Conservation (phyloP, 2,329 filamentous ascomycete species). For the Albophoma yamanashiensis region DNA sequence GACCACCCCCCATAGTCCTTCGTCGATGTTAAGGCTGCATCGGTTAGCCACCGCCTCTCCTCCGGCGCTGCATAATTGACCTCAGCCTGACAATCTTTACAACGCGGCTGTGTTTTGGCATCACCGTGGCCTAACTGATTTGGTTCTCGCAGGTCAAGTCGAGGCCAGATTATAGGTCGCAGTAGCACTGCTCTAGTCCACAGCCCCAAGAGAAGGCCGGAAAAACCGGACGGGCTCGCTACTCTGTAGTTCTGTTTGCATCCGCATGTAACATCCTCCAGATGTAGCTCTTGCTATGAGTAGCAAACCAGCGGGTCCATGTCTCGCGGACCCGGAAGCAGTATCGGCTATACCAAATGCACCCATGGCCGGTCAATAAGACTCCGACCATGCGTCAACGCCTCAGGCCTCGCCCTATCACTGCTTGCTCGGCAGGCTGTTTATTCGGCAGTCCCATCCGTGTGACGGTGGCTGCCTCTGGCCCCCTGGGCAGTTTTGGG, state of each 20-base stretch:
- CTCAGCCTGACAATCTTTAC: background rate
- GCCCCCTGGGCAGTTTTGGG: background rate
- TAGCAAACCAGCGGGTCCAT: background rate
- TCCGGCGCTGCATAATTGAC: background rate
- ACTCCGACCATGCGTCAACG: background rate
- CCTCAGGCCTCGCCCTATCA: background rate
- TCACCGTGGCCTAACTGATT: background rate
- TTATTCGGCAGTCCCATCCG: background rate
- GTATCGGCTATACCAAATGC: background rate
- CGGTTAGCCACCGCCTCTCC: background rate
- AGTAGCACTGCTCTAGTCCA: background rate
- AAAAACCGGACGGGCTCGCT: too few species aligned
- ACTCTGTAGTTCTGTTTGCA: background rate
- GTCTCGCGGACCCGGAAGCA: background rate
- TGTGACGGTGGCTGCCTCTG: constrained; percentile 1
- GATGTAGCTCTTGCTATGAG: background rate
- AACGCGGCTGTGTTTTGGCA: background rate
- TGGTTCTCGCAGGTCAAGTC: background rate
- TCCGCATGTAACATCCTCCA: background rate
- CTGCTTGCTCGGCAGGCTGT: background rate
- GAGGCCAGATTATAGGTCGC: background rate
- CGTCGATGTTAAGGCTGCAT: background rate
- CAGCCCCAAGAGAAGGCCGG: background rate
- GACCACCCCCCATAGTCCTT: background rate
- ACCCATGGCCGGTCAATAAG: background rate